These are phyloP conservation scores for Solanum stenotomum DNA, from an alignment of 257 asterid genomes.

Conservation along the genomic window DNA sequence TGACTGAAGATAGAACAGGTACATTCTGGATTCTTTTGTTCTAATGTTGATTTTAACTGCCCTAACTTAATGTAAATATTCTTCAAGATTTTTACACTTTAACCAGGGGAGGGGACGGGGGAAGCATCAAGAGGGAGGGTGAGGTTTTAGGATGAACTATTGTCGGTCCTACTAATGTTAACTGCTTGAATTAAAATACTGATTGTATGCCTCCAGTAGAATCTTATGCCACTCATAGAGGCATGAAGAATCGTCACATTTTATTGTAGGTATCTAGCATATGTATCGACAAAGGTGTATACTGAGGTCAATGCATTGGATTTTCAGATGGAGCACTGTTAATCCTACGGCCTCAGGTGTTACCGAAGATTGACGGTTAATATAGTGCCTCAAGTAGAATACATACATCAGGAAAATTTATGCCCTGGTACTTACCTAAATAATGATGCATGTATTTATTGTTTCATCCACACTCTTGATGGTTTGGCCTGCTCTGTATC, in stretches of 20 bases:
- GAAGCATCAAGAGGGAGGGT: neutral
- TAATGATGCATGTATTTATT: neutral
- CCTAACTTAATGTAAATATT: neutral
- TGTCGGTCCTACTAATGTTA: neutral
- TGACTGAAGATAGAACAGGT: constrained; percentile 64
- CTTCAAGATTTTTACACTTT: neutral
- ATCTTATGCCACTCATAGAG: neutral
- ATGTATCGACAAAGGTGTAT: neutral
- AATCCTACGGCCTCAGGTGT: neutral
- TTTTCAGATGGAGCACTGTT: neutral
- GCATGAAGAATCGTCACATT: neutral
- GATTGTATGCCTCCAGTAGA: neutral
- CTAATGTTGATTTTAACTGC: neutral
- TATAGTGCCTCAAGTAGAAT: neutral
- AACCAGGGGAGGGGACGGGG: neutral
- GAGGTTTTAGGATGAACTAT: neutral
- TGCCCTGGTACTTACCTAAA: neutral
- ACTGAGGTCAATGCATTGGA: neutral
- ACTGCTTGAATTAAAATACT: neutral
- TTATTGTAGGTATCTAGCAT: neutral
- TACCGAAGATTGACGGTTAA: neutral
- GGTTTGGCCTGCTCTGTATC: neutral
- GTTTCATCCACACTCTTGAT: neutral
- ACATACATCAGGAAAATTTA: neutral
- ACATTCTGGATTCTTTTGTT: constrained; percentile 1